Evolutionary conservation across 768 basidiomycete genomes (phyloP), one percentile per base, ranked within the genome.

Genomic region (Candolleomyces efflorescens): DNA sequence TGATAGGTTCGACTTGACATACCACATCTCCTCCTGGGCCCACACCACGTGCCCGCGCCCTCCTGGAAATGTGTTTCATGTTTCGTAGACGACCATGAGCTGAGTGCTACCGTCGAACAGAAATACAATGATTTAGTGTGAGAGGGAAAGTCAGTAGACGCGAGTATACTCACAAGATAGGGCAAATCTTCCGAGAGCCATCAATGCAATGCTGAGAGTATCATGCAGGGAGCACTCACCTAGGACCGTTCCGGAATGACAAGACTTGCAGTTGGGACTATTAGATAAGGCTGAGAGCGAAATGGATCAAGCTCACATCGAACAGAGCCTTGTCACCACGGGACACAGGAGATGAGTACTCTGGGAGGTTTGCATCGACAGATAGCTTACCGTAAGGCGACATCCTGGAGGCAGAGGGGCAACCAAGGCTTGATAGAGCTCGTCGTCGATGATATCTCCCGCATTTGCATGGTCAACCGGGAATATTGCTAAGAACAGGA

Each of bases 391-490:
- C 17, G 81, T 83, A 23, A 83, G 69, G 7, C 81, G 75, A 61
- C 82, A 83, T 13, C 79, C 78, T 1, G 64, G 20, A 3, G 81
- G 80, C 2, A 83, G 64, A 3, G 74, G 70, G 54, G 72, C 15
- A 49, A 81, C 80, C 74, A 83, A 76, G 9, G 81, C 73, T 2
- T 72, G 66, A 56, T 81, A 74, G 72, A 83, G 71, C 56, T 77
- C 77, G 66, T 83, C 81, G 64, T 83, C 96, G n/a, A 94, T 73
- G 53, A 99, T 94, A 55, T 89, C 79, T 0, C 92, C 90, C 0
- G 75, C 74, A 39, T 75, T 71, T 73, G 90, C 80, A 75, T 85
- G 90, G 69, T 99, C 96, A n/a, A 94, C 68, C 0, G 96, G 96
- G 67, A 86, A 98, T 64, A 98, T 95, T 20, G 86, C 89, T 88